Evolutionary conservation across 805 yeast species (phyloP), one percentile per base, ranked within the genome.

Genomic region (Kodamaea restingae): DNA sequence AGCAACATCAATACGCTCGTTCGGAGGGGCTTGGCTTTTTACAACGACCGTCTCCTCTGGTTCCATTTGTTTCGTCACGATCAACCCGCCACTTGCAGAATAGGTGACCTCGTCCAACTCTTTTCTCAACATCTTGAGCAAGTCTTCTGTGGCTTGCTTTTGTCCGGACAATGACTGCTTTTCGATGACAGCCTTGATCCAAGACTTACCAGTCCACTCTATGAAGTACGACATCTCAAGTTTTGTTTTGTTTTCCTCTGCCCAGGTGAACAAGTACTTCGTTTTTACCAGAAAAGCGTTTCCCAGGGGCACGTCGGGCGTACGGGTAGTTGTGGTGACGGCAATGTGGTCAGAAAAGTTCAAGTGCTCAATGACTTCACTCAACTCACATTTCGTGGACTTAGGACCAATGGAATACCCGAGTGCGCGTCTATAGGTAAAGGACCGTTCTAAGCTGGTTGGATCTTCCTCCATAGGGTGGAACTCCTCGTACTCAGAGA

Each of bases 301-400:
- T 6, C 95, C 93, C 24, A 84, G 78, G 0, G 95, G 95, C n/a
- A 84, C 87, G 61, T 84, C 93, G 0, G 93, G 95, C 0, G 88
- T 81, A 35, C 70, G 73, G 0, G 88, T 79, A 1, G 67, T 56
- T 47, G 81, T 85, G 2, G 72, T 67, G 2, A 80, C 76, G 21
- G 68, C 64, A 15, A 79, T 66, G 41, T 56, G 62, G 18, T 66
- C 61, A 5, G 72, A 65, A 14, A 75, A 65, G 50, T 83, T 80
- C 39, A 54, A 64, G 31, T 71, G 65, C 21, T 78, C 77, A 12
- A 84, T 52, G 2, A 69, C 69, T 51, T 85, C 95, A 4, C 70
- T 67, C 34, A 84, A 80, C 12, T 67, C 56, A 63, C 91, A 84
- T 42, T 62, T 63, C 0, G 95, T 84, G 48, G 83, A 84, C 48